Evolutionary conservation across 1,284 basidiomycete species (phyloP), one percentile per base, ranked within the genome.

Genomic region (Cryptococcus depauperatus): DNA sequence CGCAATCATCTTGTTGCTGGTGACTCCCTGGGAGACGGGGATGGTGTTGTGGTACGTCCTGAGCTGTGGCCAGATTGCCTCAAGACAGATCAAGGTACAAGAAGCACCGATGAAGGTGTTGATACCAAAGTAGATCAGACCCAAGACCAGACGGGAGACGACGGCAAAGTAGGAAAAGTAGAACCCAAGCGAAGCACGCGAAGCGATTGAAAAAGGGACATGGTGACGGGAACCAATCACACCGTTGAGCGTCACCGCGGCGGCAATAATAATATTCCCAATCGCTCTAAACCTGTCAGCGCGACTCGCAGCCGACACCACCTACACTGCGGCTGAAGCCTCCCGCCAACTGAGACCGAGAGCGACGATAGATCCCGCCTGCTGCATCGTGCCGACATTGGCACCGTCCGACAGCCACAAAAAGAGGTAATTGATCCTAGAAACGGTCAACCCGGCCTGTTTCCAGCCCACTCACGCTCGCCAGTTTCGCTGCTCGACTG

Each of bases 151-250:
- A 21, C 84, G 78, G 48, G 82, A 84, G 49, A 88, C 66, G 43
- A 88, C 82, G 51, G 78, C 80, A 54, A 64, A 64, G 55, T 64
- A 64, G 37, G 60, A 62, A 38, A 62, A 62, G 56, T 82, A 85
- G 71, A 85, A 85, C 1, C 85, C 85, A 59, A 85, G 84, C 0
- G 82, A 84, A 0, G 82, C 83, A 6, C 85, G 75, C 52, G 82
- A 81, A 11, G 84, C 73, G 37, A 87, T 78, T 0, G 84, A 80
- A 63, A 86, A 88, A 2, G 78, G 76, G 43, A 81, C 70, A 48
- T 79, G 80, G 40, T 86, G 75, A 22, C 80, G 75, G 14, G 84
- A 82, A 11, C 84, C 84, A 42, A 81, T 77, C 11, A 80, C 80
- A 43, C 83, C 83, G 59, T 84, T 86, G 34, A 61, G 44, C 4